A percentile compares a stretch with the other conserved stretches of the same genome.
Evolutionary conservation across 768 basidiomycete genomes (phyloP).

Genomic region (Kwoniella heveanensis): DNA sequence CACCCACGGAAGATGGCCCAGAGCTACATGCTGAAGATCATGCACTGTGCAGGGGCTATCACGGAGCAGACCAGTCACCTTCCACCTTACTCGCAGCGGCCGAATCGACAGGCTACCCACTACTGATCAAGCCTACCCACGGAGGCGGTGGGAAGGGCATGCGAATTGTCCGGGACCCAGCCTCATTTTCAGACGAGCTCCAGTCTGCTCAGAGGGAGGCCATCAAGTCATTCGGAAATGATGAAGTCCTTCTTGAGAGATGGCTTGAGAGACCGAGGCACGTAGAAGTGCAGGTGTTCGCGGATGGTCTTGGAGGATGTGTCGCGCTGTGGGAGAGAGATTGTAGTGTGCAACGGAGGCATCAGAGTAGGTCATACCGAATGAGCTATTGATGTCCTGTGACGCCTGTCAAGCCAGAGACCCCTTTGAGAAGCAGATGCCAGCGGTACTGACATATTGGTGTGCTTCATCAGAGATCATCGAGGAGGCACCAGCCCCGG

Average conservation of each 20-base stretch:
- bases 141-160: constrained; percentile 96
- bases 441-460: too few species aligned
- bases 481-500: constrained; percentile 83
- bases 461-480: constrained; percentile 41
- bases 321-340: constrained; percentile 97
- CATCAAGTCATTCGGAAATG: constrained; percentile 81
- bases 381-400: too few species aligned
- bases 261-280: constrained; percentile 85
- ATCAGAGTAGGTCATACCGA: constrained; percentile 71
- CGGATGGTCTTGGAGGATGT: constrained; percentile 73
- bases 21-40: too few species aligned
- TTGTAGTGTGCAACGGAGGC: constrained; percentile 85
- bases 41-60: constrained; percentile 72
- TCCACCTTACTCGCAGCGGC: constrained; percentile 71
- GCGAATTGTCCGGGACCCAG: constrained; percentile 72
- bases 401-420: too few species aligned
- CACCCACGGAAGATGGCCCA: too few species aligned
- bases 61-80: constrained; percentile 77
- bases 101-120: constrained; percentile 78
- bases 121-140: constrained; percentile 93
- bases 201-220: constrained; percentile 88
- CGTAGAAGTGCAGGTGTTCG: constrained; percentile 93
- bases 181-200: constrained; percentile 76
- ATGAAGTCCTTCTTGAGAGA: constrained; percentile 82
- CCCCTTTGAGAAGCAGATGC: too few species aligned